These are phyloP conservation scores for Diaporthe citri DNA, from an alignment of 2,329 filamentous ascomycete genomes.

Conservation along the genomic window DNA sequence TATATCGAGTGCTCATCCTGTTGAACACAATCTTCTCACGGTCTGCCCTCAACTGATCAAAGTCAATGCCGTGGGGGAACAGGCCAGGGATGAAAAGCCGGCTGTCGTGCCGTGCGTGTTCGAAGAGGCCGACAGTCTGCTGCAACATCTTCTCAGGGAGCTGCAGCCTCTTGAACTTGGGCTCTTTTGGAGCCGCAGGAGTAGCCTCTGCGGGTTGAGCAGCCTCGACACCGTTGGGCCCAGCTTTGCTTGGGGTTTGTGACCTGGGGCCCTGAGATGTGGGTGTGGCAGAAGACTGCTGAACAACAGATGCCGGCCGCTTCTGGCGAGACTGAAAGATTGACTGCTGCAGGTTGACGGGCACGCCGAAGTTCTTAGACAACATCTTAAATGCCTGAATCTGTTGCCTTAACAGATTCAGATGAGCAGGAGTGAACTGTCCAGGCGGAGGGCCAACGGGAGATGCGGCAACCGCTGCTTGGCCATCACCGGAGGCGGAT, in stretches of 20 bases:
- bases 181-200: conserved; percentile 54
- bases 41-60: conserved; percentile 87
- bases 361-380: conserved; percentile 87
- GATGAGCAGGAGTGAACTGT: conserved; percentile 83
- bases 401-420: conserved; percentile 83
- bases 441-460: conserved; percentile 50
- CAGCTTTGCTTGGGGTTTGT: conserved; percentile 52
- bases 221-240: conserved; percentile 54
- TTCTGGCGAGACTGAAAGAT: conserved; percentile 82
- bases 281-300: conserved; percentile 54
- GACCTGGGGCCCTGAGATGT: conserved; percentile 46
- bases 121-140: conserved; percentile 79
- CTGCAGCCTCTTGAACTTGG: conserved; percentile 79
- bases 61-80: conserved; percentile 89
- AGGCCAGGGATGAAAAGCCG: conserved; percentile 87
- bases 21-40: conserved; percentile 92
- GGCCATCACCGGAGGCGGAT: conserved; percentile 49
- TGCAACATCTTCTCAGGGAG: conserved; percentile 72
- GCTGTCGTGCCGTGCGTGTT: conserved; percentile 81
- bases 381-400: conserved; percentile 93
- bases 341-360: conserved; percentile 81
- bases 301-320: conserved; percentile 67
- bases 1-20: conserved; percentile 85
- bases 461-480: conserved; percentile 48
- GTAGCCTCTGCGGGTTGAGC: conserved; percentile 48